phyloP scores from a whole-genome alignment of 345 rosid genomes.

The Populus simonii region DNA sequence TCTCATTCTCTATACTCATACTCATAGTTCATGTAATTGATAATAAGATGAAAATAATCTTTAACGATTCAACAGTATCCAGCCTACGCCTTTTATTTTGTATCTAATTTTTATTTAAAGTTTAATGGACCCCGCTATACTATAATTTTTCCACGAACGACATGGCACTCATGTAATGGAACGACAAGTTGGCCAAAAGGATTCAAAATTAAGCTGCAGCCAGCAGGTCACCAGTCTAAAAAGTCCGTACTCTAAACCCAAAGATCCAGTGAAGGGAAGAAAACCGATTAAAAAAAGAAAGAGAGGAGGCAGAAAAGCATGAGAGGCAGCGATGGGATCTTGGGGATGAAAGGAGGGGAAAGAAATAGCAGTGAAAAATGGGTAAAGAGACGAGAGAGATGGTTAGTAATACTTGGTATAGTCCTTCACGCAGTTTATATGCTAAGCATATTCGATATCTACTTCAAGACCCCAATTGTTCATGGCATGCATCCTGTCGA shows the following conservation, averaged over 20 bases:
- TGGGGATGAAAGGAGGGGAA: conserved; percentile 42
- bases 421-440: conserved; percentile 86
- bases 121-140: no score
- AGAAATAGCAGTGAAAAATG: conserved; percentile 31
- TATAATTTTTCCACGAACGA: no score
- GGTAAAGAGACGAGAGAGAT: conserved; percentile 66
- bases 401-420: conserved; percentile 77
- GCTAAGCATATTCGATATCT: conserved; percentile 94
- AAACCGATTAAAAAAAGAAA: background rate
- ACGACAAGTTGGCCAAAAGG: background rate
- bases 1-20: no score
- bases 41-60: no score
- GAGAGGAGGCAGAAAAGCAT: conserved; percentile 14
- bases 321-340: conserved; percentile 63
- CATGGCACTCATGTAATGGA: background rate
- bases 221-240: background rate
- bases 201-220: no score
- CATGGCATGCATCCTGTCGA: conserved; percentile 87
- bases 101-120: no score
- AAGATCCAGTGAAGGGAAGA: background rate
- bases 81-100: no score
- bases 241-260: background rate
- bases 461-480: conserved; percentile 95
- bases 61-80: no score
- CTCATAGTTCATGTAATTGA: no score